Conservation (phyloP, 306 rosid species). For the Adenanthera pavonina region DNA sequence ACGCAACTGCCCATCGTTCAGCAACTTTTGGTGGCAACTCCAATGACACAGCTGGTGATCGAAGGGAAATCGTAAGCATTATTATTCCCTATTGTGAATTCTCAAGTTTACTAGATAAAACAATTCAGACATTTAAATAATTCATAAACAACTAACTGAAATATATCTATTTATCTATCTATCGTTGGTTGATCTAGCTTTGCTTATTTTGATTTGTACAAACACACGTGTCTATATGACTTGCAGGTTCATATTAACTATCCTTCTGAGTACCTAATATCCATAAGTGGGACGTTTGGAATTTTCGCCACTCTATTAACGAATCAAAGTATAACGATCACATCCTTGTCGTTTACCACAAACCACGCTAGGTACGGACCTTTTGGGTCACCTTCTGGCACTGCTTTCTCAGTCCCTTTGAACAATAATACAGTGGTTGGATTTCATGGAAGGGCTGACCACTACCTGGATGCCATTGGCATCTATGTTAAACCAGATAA, state of each 20-base stretch:
- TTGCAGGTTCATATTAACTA: neutral
- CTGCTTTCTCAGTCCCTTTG: neutral
- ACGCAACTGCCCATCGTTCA: neutral
- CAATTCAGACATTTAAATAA: neutral
- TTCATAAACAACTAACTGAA: neutral
- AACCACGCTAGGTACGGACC: neutral
- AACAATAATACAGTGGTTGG: neutral
- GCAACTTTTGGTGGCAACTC: neutral
- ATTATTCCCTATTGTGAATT: neutral
- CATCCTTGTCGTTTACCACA: neutral
- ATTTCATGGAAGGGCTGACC: neutral
- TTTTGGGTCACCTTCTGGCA: neutral
- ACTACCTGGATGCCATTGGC: conserved; percentile 3
- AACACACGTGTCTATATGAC: neutral
- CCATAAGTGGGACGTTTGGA: neutral
- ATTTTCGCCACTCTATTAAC: neutral
- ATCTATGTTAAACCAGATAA: neutral
- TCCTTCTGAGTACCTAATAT: conserved; percentile 5
- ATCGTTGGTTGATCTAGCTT: too few relatives aligned
- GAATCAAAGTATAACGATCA: neutral
- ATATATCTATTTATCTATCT: neutral
- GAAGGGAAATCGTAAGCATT: neutral
- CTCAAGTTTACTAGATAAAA: neutral
- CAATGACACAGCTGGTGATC: neutral
- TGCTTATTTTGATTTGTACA: neutral